Evolutionary conservation across 2,329 filamentous ascomycete genomes (phyloP).

Genomic region (Penicillium sp.): DNA sequence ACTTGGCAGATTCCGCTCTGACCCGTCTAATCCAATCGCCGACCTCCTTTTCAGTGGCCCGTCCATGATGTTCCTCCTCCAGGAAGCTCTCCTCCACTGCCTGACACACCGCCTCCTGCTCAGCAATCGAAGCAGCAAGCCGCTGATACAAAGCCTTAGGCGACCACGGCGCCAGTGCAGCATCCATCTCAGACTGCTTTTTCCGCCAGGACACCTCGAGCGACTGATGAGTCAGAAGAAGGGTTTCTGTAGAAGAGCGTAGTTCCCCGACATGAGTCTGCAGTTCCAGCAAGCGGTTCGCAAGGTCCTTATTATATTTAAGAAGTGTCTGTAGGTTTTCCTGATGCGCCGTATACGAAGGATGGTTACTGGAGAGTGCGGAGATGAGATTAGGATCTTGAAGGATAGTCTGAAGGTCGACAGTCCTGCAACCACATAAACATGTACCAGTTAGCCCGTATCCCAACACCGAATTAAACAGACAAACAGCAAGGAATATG

Average conservation of each 20-base stretch:
- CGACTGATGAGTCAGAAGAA: slow-evolving; percentile 71
- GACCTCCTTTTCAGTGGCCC: slow-evolving; percentile 70
- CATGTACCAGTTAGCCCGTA: no score
- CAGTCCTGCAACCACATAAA: no score
- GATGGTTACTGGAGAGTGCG: slow-evolving; percentile 68
- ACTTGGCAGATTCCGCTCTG: slow-evolving; percentile 67
- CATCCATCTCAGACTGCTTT: slow-evolving; percentile 82
- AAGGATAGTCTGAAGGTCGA: slow-evolving; percentile 65
- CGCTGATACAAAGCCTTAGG: slow-evolving; percentile 79
- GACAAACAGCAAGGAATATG: no score
- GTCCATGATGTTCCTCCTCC: slow-evolving; percentile 48
- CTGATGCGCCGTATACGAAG: slow-evolving; percentile 59
- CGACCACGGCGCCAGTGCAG: slow-evolving; percentile 71
- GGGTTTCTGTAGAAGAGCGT: slow-evolving; percentile 65
- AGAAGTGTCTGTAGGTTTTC: slow-evolving; percentile 57
- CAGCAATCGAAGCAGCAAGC: slow-evolving; percentile 63
- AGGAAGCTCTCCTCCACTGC: slow-evolving; percentile 91
- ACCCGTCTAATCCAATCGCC: slow-evolving; percentile 76
- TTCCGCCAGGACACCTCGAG: slow-evolving; percentile 83
- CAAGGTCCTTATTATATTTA: slow-evolving; percentile 61
- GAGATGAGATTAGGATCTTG: slow-evolving; percentile 59
- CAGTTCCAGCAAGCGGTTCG: slow-evolving; percentile 39
- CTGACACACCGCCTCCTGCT: slow-evolving; percentile 71
- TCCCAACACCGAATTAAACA: no score
- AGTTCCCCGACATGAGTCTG: slow-evolving; percentile 43